Evolutionary conservation across 192 early-diverging fungal genomes (phyloP).

Genomic region (Haplosporangium gracile): DNA sequence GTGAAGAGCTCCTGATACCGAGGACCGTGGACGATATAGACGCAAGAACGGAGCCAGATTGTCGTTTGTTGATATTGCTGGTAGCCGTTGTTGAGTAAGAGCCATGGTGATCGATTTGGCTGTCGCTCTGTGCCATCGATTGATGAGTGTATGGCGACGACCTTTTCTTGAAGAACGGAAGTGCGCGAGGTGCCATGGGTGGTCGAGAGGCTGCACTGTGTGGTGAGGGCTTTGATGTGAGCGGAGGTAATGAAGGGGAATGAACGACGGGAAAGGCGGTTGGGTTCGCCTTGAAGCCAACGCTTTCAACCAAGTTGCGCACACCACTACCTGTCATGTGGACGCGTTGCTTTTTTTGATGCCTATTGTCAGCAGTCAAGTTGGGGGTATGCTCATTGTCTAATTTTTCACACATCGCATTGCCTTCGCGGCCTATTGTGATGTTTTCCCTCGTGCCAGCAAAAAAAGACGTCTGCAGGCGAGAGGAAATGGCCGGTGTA

Average conservation of each 20-base stretch:
- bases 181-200: background rate
- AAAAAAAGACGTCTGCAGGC: background rate
- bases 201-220: background rate
- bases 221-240: background rate
- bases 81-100: background rate
- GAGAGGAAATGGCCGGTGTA: background rate
- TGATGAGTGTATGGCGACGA: background rate
- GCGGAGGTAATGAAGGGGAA: background rate
- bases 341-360: background rate
- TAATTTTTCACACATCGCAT: background rate
- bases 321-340: background rate
- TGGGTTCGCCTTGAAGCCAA: background rate
- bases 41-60: background rate
- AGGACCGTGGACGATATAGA: background rate
- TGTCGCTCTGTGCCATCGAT: background rate
- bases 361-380: background rate
- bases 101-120: background rate
- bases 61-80: background rate
- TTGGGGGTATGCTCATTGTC: background rate
- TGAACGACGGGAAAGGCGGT: background rate
- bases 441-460: background rate
- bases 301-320: background rate
- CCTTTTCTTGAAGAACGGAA: background rate
- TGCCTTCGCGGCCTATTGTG: background rate
- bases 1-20: background rate